Percentiles rank a stretch among this genome's conserved stretches.
Evolutionary conservation across 768 basidiomycete species (phyloP).

Genomic region (Collybia sp.): DNA sequence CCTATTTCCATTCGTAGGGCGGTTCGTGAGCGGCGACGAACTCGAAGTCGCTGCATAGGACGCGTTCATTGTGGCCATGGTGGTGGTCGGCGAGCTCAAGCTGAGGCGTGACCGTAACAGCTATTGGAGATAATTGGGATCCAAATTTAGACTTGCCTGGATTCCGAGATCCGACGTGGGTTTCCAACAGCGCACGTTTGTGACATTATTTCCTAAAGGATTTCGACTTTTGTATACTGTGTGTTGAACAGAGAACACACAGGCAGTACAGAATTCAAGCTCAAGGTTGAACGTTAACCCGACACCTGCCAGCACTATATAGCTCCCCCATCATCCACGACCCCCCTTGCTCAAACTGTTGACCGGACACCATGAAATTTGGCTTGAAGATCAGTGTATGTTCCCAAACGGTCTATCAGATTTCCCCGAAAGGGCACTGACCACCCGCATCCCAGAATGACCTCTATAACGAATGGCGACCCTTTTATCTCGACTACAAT

Average conservation of each 20-base stretch:
- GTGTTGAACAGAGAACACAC: no score
- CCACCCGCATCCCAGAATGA: slow-evolving; percentile 47
- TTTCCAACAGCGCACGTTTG: slow-evolving; percentile 3
- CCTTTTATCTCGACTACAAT: slow-evolving; percentile 89
- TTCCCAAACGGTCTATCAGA: not conserved
- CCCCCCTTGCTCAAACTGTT: no score
- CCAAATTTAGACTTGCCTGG: not conserved
- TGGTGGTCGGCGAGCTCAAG: slow-evolving; percentile 5
- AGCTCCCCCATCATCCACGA: no score
- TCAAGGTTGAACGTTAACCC: no score
- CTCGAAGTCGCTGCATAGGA: slow-evolving; percentile 28
- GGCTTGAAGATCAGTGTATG: slow-evolving; percentile 59
- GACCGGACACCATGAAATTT: slow-evolving; percentile 59
- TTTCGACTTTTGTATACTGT: not conserved
- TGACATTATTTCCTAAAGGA: not conserved
- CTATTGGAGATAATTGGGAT: not conserved
- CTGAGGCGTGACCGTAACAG: not conserved
- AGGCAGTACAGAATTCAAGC: no score
- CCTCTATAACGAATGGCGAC: slow-evolving; percentile 87
- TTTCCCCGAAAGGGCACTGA: not conserved
- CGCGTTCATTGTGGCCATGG: slow-evolving; percentile 18
- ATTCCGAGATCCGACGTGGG: slow-evolving; percentile 23
- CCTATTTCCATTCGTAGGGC: slow-evolving; percentile 23
- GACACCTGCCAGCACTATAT: no score
- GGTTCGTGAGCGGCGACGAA: slow-evolving; percentile 16